Evolutionary conservation across 495 filamentous ascomycete genomes (phyloP), one percentile per base, ranked within the genome.

Genomic region (Daldinia grandis): DNA sequence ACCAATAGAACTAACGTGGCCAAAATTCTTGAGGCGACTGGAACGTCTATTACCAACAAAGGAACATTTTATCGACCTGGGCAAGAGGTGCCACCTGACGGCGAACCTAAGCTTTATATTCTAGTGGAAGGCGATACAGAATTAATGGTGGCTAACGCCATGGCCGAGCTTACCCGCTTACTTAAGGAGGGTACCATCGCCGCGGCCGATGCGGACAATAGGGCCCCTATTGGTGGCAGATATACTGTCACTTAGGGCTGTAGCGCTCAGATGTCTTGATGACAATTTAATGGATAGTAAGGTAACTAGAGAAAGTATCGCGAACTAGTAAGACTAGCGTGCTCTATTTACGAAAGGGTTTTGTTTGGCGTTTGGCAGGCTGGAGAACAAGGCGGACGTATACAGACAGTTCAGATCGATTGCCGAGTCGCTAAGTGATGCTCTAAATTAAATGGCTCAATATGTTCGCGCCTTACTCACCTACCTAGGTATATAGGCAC

Each of bases 1-100:
- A 99, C 95, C 54, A 99, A 99, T 76, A 89, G 95, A 47, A 99
- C 96, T 5, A 99, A 99, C 73, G 95, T 99, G 62, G 95, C 95
- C 68, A 98, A 98, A 83, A 97, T 99, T 60, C 86, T 99, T 58
- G 95, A 99, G 77, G 87, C 92, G 5, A 97, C 93, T 1, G 95
- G 94, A 35, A 97, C 94, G 6, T 96, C 92, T 4, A 99, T 99
- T 79, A 99, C 95, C 0, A 98, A 93, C 49, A 99, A 99, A 81
- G 95, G 95, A 62, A 95, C 83, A 61, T 98, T 91, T 80, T 98
- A 98, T 71, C 78, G 90, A 1, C 54, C 89, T 1, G 95, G 94
- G 58, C 97, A 95, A 78, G 89, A 91, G 63, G 92, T 92, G 6
- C 87, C 85, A 38, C 78, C 90, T 1, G 89, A 88, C 24, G 90